Percentiles rank a stretch among this genome's conserved stretches.
Conservation (phyloP, 768 basidiomycete species). For the Lenzites betulinus region DNA sequence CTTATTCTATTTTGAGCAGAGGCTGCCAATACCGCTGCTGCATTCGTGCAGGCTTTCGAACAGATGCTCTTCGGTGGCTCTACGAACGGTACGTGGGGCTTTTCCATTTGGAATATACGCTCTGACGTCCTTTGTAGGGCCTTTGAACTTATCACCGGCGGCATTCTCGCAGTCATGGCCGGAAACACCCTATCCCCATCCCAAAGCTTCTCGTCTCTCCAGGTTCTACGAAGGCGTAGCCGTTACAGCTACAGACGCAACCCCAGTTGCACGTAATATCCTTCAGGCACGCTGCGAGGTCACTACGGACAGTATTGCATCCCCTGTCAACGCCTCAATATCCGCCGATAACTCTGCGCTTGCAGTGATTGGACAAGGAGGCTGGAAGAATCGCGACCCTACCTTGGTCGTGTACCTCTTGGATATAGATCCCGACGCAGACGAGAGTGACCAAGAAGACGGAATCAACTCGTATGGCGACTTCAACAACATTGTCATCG, state of each 20-base stretch:
- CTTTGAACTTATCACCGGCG: not conserved
- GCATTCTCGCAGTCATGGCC: constrained; percentile 4
- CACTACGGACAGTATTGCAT: constrained; percentile 11
- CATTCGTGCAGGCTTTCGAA: not conserved
- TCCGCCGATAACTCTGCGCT: constrained; percentile 30
- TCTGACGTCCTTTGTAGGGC: not conserved
- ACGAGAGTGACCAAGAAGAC: not conserved
- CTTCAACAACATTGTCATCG: constrained; percentile 7
- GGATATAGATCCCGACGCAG: constrained; percentile 17
- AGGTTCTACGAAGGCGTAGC: constrained; percentile 35
- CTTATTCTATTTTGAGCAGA: not conserved
- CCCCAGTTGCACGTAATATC: constrained; percentile 33
- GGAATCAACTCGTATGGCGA: not conserved
- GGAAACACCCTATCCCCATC: constrained; percentile 29
- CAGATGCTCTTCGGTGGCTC: not conserved
- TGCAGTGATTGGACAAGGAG: constrained; percentile 28
- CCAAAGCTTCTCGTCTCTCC: constrained; percentile 34
- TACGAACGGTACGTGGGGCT: not conserved
- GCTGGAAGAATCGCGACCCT: constrained; percentile 40
- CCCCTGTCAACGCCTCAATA: constrained; percentile 26
- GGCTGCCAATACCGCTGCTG: not conserved
- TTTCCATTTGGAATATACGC: too few relatives aligned
- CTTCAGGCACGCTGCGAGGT: constrained; percentile 42
- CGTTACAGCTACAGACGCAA: constrained; percentile 18
- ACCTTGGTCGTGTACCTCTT: constrained; percentile 29